phyloP scores from a whole-genome alignment of 108 stramenopile genomes.

The Fistulifera pelliculosa region DNA sequence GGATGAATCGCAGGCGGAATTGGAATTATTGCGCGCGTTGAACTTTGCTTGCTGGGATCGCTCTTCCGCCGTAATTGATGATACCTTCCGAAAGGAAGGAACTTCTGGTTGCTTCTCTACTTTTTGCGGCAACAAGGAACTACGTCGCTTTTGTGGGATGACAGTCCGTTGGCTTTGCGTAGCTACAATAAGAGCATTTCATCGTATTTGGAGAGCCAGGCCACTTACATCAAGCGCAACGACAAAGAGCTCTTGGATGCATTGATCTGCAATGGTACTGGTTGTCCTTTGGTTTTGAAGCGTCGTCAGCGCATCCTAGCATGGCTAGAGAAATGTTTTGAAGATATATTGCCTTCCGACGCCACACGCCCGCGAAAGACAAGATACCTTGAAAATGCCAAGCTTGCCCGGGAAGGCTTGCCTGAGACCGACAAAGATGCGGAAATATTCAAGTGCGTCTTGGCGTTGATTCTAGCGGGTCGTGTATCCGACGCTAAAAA shows the following conservation, averaged over 20 bases:
- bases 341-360: slow-evolving; percentile 14
- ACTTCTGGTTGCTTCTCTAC: slow-evolving; percentile 52
- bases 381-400: slow-evolving; percentile 12
- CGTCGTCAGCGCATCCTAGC: slow-evolving; percentile 36
- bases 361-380: neutral
- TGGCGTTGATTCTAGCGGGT: slow-evolving; percentile 49
- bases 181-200: slow-evolving; percentile 5
- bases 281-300: slow-evolving; percentile 18
- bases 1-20: slow-evolving; percentile 30
- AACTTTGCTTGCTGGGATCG: slow-evolving; percentile 11
- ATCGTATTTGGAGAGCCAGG: slow-evolving; percentile 15
- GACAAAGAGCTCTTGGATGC: slow-evolving; percentile 34
- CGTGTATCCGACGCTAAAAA: slow-evolving; percentile 33
- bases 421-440: slow-evolving; percentile 23
- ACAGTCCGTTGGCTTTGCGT: slow-evolving; percentile 23
- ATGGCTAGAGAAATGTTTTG: slow-evolving; percentile 56
- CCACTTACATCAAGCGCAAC: slow-evolving; percentile 15
- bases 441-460: slow-evolving; percentile 35
- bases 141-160: slow-evolving; percentile 40
- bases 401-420: slow-evolving; percentile 2
- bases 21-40: slow-evolving; percentile 32
- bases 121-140: slow-evolving; percentile 35
- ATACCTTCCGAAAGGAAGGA: slow-evolving; percentile 25
- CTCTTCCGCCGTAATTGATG: neutral
- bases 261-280: slow-evolving; percentile 6